Base-by-base conservation (phyloP, 2,329 filamentous ascomycete species). In the Trichoderma polysporum region DNA sequence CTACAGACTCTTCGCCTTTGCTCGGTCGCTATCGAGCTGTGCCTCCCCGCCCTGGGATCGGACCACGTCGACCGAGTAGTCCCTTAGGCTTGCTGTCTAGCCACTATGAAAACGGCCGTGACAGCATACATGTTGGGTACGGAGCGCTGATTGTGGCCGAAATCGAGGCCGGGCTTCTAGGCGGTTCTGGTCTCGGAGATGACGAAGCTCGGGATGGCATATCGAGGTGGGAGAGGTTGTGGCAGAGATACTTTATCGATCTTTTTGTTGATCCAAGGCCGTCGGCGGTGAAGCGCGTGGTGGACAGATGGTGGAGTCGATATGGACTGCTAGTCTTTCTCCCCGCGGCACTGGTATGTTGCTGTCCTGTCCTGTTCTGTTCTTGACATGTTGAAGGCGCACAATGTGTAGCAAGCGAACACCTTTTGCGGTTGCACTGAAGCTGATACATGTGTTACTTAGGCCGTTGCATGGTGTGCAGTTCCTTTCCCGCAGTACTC, bases 1-100 rank as follows among this genome's bases (percentile, higher is more conserved):
- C 82, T 67, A 80, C 80, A 71, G 84, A 89, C 73, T 79, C 85
- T 49, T 86, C 87, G 19, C 87, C 88, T 27, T 78, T 90, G 9
- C 84, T 90, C 2, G 88, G 88, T 69, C 86, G 88, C 45, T 90
- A 88, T 77, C 86, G 88, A 69, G 88, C 88, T 68, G 86, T 90
- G 19, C 86, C 86, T 8, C 79, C 81, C 29, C 78, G 78, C 27
- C 76, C 74, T 57, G 75, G 75, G 13, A 65, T 71, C 49, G 71
- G 74, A 33, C 60, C 70, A 22, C 73, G 74, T 29, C 73, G 74
- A 45, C 71, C 73, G 45, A 77, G 75, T 69, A 77, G 75, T 69
- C 79, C 79, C 71, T 74, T 81, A 39, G 79, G 80, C 8, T 71
- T 82, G 69, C 74, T 84, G 10, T 77, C 80, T 10, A 73, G 74